These are phyloP conservation scores for Perilla frutescens DNA, from an alignment of 257 asterid genomes.

Conservation along the genomic window DNA sequence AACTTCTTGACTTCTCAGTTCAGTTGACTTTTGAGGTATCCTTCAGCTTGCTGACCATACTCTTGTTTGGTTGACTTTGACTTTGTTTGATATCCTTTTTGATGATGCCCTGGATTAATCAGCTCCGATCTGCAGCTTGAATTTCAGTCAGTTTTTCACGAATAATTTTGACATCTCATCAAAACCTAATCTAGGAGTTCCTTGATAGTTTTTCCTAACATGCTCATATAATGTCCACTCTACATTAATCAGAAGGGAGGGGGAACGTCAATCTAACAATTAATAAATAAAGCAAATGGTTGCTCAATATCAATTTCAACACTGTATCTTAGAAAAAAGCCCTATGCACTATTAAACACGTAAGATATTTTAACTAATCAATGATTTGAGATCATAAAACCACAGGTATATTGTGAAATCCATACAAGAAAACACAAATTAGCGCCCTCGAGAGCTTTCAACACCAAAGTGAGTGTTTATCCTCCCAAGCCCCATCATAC, in stretches of 20 bases:
- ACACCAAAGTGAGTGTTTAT: not conserved
- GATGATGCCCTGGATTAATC: too few species aligned
- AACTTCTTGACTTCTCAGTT: too few species aligned
- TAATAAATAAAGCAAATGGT: slow-evolving; percentile 10
- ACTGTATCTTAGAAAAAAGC: not conserved
- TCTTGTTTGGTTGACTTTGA: too few species aligned
- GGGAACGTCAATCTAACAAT: slow-evolving; percentile 37
- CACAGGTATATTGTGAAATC: not conserved
- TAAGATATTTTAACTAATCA: slow-evolving; percentile 13
- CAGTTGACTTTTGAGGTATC: too few species aligned
- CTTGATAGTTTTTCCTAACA: too few species aligned
- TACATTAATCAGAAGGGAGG: slow-evolving; percentile 47
- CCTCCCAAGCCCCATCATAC: slow-evolving; percentile 8
- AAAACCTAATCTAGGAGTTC: too few species aligned
- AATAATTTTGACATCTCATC: too few species aligned
- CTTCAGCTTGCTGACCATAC: too few species aligned
- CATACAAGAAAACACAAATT: not conserved
- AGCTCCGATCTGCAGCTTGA: too few species aligned
- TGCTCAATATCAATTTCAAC: slow-evolving; percentile 2
- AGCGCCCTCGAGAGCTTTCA: slow-evolving; percentile 10
- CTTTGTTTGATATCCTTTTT: too few species aligned
- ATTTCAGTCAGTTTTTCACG: too few species aligned
- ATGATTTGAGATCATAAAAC: slow-evolving; percentile 10
- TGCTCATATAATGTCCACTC: slow-evolving; percentile 97
- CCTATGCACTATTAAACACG: slow-evolving; percentile 1